A percentile compares a stretch with the other conserved stretches of the same genome.
These are phyloP conservation scores for Linnemannia zychae DNA, from an alignment of 192 early-diverging fungal genomes.

Conservation along the genomic window DNA sequence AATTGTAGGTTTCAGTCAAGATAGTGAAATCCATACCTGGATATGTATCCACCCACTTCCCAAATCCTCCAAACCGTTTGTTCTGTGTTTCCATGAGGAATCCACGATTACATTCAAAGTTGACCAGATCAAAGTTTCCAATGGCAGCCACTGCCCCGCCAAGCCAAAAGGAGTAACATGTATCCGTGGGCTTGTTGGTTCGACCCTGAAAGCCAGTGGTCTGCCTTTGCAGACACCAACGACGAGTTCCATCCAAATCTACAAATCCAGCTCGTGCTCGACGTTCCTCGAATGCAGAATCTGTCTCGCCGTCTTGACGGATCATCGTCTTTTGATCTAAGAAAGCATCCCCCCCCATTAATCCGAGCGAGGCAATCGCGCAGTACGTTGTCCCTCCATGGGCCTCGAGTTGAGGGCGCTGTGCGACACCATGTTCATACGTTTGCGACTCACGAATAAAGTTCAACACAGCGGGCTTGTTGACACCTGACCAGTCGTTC, in stretches of 20 bases:
- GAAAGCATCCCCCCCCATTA: slow-evolving; percentile 68
- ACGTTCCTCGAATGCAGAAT: slow-evolving; percentile 27
- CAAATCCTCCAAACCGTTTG: slow-evolving; percentile 72
- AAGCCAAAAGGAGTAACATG: slow-evolving; percentile 99
- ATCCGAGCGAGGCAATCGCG: slow-evolving; percentile 83
- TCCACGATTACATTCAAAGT: slow-evolving; percentile 62
- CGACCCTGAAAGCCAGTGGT: slow-evolving; percentile 91
- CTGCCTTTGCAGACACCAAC: slow-evolving; percentile 89
- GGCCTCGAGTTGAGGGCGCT: slow-evolving; percentile 82
- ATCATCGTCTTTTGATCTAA: slow-evolving; percentile 29
- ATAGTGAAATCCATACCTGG: slow-evolving; percentile 62
- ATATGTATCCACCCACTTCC: slow-evolving; percentile 64
- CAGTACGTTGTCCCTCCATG: slow-evolving; percentile 95
- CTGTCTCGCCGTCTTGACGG: slow-evolving; percentile 40
- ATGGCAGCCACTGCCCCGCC: slow-evolving; percentile 85
- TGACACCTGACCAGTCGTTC: slow-evolving; percentile 92
- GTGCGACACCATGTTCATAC: slow-evolving; percentile 86
- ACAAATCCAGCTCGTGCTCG: slow-evolving; percentile 66
- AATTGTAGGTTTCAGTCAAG: not conserved
- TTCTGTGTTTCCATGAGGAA: slow-evolving; percentile 76
- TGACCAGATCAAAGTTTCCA: slow-evolving; percentile 69
- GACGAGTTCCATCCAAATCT: slow-evolving; percentile 65
- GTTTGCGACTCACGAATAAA: slow-evolving; percentile 74
- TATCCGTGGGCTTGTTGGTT: slow-evolving; percentile 88
- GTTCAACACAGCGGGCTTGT: slow-evolving; percentile 66